Conservation (phyloP, 176 grass and related monocot genomes). For the Ampelocalamus luodianensis region DNA sequence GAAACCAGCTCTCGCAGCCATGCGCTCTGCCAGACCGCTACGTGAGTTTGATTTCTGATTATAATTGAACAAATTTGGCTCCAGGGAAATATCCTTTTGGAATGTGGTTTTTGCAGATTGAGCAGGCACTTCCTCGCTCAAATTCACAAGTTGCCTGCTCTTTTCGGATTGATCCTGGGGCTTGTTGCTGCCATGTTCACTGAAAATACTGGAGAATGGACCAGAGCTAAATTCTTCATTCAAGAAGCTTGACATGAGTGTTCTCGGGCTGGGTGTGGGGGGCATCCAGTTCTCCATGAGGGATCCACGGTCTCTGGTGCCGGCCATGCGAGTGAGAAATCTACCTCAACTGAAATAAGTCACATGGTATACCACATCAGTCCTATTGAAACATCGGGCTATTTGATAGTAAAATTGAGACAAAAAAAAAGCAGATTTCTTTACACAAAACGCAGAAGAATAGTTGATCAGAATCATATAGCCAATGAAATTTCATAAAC, state of each 20-base stretch:
- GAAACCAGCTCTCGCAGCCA: constrained; percentile 77
- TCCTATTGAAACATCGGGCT: constrained; percentile 4
- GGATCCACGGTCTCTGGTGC: constrained; percentile 51
- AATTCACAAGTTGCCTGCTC: constrained; percentile 29
- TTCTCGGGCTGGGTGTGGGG: constrained; percentile 70
- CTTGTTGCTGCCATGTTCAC: constrained; percentile 48
- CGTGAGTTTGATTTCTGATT: constrained; percentile 62
- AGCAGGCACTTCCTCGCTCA: constrained; percentile 43
- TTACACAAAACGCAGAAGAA: constrained; percentile 7
- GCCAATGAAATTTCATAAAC: background rate
- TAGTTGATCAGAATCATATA: constrained; percentile 9
- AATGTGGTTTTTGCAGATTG: constrained; percentile 41
- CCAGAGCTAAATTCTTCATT: constrained; percentile 74
- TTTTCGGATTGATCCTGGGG: constrained; percentile 41
- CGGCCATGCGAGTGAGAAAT: constrained; percentile 38
- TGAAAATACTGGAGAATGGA: constrained; percentile 52
- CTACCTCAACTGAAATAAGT: constrained; percentile 40
- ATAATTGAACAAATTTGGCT: constrained; percentile 44
- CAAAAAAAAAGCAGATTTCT: background rate
- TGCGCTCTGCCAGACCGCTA: constrained; percentile 76
- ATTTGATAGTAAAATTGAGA: background rate
- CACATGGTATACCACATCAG: constrained; percentile 27
- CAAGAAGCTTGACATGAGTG: constrained; percentile 71
- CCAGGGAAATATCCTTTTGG: constrained; percentile 48
- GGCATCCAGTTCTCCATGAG: constrained; percentile 75